Evolutionary conservation across 768 basidiomycete species (phyloP).

Genomic region (Gymnopilus dilepis): DNA sequence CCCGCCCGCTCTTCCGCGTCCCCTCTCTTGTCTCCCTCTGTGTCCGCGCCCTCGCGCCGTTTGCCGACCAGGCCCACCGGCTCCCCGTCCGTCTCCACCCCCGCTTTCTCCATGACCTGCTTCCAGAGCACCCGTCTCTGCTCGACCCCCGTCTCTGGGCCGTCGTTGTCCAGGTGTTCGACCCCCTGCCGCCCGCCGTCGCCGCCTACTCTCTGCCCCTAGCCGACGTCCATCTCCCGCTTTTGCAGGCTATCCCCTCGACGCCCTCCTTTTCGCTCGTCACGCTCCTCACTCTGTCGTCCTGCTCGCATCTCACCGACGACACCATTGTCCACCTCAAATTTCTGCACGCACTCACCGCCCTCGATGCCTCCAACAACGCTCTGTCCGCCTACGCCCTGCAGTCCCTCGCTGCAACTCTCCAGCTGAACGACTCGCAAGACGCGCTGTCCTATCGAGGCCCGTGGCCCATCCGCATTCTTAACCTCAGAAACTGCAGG

Average conservation of each 20-base stretch:
- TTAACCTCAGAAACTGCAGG: conserved; percentile 59
- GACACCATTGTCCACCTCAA: conserved; percentile 55
- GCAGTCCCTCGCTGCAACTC: conserved; percentile 53
- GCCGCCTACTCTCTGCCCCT: conserved; percentile 53
- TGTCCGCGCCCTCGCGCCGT: conserved; percentile 45
- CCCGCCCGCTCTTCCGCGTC: conserved; percentile 24
- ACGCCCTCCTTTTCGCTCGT: conserved; percentile 66
- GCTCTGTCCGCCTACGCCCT: conserved; percentile 57
- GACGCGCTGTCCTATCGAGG: conserved; percentile 37
- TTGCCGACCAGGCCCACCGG: conserved; percentile 48
- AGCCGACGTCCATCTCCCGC: conserved; percentile 54
- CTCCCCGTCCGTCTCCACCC: conserved; percentile 46
- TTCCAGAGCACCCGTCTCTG: conserved; percentile 23
- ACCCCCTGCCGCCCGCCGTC: conserved; percentile 52
- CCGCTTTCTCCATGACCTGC: conserved; percentile 39
- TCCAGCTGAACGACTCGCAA: conserved; percentile 41
- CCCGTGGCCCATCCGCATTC: conserved; percentile 63
- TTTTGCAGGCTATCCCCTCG: conserved; percentile 60
- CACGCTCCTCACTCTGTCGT: conserved; percentile 64
- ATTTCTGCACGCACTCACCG: conserved; percentile 57
- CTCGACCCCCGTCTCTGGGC: conserved; percentile 70
- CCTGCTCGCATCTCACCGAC: conserved; percentile 63
- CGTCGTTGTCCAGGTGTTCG: conserved; percentile 62
- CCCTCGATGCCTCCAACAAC: conserved; percentile 68
- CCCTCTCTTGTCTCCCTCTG: conserved; percentile 63